These are phyloP conservation scores for Mycena rosella DNA, from an alignment of 768 basidiomycete genomes.

Conservation along the genomic window DNA sequence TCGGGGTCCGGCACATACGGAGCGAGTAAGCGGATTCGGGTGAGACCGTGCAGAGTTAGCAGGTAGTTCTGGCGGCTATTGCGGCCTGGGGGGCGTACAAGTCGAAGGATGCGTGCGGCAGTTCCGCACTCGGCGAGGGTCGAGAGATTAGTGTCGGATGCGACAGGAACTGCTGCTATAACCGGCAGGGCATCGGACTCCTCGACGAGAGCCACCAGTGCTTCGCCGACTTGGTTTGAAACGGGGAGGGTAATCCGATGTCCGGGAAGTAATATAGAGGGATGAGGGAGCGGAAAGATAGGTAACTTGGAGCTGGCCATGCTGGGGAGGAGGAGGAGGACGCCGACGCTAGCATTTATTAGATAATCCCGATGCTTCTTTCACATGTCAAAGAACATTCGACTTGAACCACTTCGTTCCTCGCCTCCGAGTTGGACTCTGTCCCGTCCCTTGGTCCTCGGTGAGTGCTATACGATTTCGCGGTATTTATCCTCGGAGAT, in stretches of 20 bases:
- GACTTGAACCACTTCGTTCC: too few species aligned
- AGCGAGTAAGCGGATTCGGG: constrained; percentile 69
- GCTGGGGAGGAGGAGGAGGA: constrained; percentile 7
- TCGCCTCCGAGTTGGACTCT: not conserved
- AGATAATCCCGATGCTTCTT: too few species aligned
- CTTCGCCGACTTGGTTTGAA: constrained; percentile 69
- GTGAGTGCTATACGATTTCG: not conserved
- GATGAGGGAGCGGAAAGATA: constrained; percentile 77
- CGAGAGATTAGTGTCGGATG: constrained; percentile 33
- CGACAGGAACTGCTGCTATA: constrained; percentile 74
- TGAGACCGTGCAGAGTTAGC: constrained; percentile 79
- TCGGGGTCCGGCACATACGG: constrained; percentile 48
- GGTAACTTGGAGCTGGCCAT: constrained; percentile 70
- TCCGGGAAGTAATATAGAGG: constrained; percentile 81
- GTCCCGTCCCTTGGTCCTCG: not conserved
- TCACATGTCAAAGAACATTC: too few species aligned
- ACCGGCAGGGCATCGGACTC: constrained; percentile 78
- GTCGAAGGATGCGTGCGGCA: constrained; percentile 77
- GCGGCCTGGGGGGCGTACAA: constrained; percentile 71
- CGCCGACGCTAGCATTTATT: too few species aligned
- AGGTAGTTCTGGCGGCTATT: constrained; percentile 72
- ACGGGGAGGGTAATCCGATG: constrained; percentile 79
- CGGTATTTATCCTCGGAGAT: not conserved
- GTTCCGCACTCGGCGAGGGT: constrained; percentile 70
- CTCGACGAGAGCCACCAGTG: constrained; percentile 74